Conservation (phyloP, 1,139 yeast genomes). For the Pichia sp. region DNA sequence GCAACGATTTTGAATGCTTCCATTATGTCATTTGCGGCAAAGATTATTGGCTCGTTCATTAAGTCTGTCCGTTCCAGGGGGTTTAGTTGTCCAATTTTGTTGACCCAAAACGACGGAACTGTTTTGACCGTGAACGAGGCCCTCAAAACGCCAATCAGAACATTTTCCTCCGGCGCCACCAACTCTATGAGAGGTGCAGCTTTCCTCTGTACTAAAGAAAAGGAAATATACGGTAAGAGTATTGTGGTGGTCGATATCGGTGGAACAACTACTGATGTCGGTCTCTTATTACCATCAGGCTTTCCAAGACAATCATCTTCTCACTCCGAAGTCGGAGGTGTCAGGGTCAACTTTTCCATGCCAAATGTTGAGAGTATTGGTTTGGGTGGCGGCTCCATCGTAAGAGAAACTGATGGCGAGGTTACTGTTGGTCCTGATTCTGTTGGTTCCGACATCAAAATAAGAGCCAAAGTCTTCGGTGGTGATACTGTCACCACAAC, state of each 20-base stretch:
- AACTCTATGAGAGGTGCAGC: constrained; percentile 6
- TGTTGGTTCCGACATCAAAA: not conserved
- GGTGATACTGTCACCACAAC: constrained; percentile 2
- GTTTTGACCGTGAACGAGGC: not conserved
- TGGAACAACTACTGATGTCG: constrained; percentile 4
- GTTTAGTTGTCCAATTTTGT: not conserved
- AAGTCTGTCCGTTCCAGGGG: not conserved
- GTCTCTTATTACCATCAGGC: constrained; percentile 1
- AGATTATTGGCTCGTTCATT: constrained; percentile 2
- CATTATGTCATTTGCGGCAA: not conserved
- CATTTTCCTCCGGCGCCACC: constrained; percentile 5
- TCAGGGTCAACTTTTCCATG: constrained; percentile 2
- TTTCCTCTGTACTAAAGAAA: not conserved
- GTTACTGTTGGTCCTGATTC: constrained; percentile 5
- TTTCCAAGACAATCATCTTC: constrained; percentile 3
- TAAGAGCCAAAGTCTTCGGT: not conserved
- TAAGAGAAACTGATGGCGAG: not conserved
- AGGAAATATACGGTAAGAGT: not conserved
- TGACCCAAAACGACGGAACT: constrained; percentile 4
- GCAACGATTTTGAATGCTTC: constrained; percentile 6
- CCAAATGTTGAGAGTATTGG: constrained; percentile 2
- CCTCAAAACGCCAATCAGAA: constrained; percentile 2
- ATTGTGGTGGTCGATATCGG: constrained; percentile 2
- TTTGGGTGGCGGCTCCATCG: constrained; percentile 4
- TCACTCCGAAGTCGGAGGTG: constrained; percentile 2